These are phyloP conservation scores for Tremellales sp. DNA, from an alignment of 1,284 basidiomycete genomes.

Conservation along the genomic window DNA sequence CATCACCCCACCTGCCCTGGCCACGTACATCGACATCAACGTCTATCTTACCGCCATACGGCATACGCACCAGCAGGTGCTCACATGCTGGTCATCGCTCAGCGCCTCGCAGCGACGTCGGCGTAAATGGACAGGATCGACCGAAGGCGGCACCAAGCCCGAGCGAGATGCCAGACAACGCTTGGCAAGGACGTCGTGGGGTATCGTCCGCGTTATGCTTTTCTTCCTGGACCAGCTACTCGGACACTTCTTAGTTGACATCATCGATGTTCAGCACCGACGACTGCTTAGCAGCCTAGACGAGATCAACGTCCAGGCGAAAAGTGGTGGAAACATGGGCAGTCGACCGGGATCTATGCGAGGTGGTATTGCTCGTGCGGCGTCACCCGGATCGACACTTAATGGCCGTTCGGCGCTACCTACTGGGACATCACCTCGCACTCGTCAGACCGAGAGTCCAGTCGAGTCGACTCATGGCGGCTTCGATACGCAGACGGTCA, in stretches of 20 bases:
- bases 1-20: constrained; percentile 68
- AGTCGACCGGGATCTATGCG: constrained; percentile 14
- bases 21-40: constrained; percentile 71
- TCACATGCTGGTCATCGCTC: constrained; percentile 74
- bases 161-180: constrained; percentile 52
- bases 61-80: constrained; percentile 72
- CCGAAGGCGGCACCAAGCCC: constrained; percentile 75
- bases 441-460: neutral
- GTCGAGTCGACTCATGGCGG: neutral
- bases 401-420: neutral
- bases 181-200: constrained; percentile 75
- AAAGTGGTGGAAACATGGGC: neutral
- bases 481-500: constrained; percentile 11
- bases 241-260: constrained; percentile 82
- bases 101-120: constrained; percentile 76
- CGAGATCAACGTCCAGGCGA: constrained; percentile 2
- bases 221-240: constrained; percentile 79
- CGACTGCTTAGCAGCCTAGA: constrained; percentile 32
- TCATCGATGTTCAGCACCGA: constrained; percentile 75
- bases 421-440: too few species aligned
- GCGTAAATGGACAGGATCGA: constrained; percentile 75
- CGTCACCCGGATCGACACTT: neutral
- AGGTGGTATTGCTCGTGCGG: constrained; percentile 8
- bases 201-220: constrained; percentile 75
- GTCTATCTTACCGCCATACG: constrained; percentile 76